phyloP scores from a whole-genome alignment of 2,329 filamentous ascomycete species.

The Hymenoscyphus fructigenus region DNA sequence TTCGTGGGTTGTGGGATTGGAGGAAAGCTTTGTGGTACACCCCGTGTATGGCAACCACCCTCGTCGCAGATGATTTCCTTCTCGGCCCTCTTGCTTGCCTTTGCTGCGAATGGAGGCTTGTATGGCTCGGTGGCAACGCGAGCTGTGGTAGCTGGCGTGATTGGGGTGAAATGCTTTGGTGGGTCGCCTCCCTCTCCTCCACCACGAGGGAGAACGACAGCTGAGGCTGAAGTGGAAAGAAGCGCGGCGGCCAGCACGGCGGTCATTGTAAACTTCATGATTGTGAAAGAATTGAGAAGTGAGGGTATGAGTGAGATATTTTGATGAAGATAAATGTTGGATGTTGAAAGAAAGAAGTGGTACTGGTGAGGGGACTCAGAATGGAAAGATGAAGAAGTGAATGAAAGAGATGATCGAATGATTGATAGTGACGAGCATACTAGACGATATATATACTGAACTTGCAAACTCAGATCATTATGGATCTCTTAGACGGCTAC shows the following conservation, averaged over 20 bases:
- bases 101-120: not conserved
- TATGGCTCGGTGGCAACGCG: not conserved
- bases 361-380: not conserved
- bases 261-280: not conserved
- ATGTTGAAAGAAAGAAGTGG: not conserved
- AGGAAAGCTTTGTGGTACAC: not conserved
- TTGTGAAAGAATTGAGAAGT: not conserved
- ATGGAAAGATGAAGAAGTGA: not conserved
- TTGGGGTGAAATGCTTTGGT: not conserved
- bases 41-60: not conserved
- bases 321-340: not conserved
- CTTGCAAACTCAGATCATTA: not conserved
- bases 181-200: not conserved
- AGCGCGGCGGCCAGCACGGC: not conserved
- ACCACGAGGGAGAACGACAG: not conserved
- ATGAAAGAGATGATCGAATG: not conserved
- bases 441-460: not conserved
- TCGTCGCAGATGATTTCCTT: not conserved
- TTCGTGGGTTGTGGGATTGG: not conserved
- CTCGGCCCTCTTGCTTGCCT: not conserved
- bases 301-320: no score
- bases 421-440: not conserved
- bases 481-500: no score
- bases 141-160: not conserved
- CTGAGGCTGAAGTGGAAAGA: not conserved